Evolutionary conservation across 2,329 filamentous ascomycete species (phyloP).

Genomic region (Neofusicoccum parvum): DNA sequence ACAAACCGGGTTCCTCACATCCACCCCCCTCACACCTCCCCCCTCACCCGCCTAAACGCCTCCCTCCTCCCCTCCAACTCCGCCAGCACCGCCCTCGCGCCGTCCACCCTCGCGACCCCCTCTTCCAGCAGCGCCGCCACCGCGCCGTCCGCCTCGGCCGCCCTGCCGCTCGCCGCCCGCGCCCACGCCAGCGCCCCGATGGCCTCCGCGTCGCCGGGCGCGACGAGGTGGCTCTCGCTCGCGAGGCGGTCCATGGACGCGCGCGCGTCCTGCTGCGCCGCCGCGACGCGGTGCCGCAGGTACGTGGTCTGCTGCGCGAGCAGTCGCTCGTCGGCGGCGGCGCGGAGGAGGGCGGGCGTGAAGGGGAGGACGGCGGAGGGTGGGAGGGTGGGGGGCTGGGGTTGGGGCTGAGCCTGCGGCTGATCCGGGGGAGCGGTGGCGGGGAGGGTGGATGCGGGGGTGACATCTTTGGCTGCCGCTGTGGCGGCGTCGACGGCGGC

Average conservation of each 20-base stretch:
- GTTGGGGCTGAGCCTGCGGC: not conserved
- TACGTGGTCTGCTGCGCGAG: conserved; percentile 39
- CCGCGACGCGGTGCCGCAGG: conserved; percentile 34
- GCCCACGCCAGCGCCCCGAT: conserved; percentile 21
- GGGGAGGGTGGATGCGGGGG: not conserved
- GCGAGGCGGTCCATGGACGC: conserved; percentile 37
- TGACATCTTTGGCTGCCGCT: not conserved
- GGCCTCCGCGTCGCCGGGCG: conserved; percentile 29
- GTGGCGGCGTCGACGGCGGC: conserved; percentile 10
- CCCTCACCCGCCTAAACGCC: not conserved
- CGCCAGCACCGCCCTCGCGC: conserved; percentile 16
- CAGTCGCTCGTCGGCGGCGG: conserved; percentile 32
- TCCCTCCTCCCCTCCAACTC: conserved; percentile 13
- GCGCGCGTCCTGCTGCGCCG: conserved; percentile 33
- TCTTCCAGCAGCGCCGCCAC: not conserved
- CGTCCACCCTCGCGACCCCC: not conserved
- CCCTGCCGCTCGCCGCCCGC: conserved; percentile 17
- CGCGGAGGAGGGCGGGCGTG: conserved; percentile 31
- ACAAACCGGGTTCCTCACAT: too few species aligned
- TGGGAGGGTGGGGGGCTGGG: not conserved
- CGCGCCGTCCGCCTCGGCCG: not conserved
- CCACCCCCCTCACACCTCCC: not conserved
- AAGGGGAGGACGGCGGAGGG: conserved; percentile 33
- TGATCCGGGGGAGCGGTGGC: too few species aligned
- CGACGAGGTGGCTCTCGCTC: conserved; percentile 42